Evolutionary conservation across 2,329 filamentous ascomycete species (phyloP), one percentile per base, ranked within the genome.

Genomic region (Cytospora piceicola): DNA sequence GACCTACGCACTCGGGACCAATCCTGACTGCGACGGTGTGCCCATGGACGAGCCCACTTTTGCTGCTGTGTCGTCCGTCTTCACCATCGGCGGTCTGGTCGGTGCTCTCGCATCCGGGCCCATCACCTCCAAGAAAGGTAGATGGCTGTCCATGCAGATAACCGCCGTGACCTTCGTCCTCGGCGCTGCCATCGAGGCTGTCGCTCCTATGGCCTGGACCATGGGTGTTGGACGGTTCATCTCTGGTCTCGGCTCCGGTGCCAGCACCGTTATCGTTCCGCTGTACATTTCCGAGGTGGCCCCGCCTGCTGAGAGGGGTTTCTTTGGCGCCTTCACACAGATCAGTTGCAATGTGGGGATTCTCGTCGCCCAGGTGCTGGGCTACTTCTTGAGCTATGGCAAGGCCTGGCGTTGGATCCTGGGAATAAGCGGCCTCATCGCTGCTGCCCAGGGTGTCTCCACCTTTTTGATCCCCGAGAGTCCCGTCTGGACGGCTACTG

Each of bases 331-430:
- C 63, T 90, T 96, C 77, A 98, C 95, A 0, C 94, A 99, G 75
- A 89, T 98, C 73, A 94, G 93, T 77, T 94, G 94, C 81, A 98
- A 98, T 73, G 81, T 94, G 29, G 95, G 95, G 64, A 97, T 99
- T 61, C 79, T 99, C 53, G 79, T 88, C 30, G 90, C 94, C 0
- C 95, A 98, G 77, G 83, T 89, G 0, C 80, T 98, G 42, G 95
- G 95, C 0, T 95, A 91, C 73, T 97, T 97, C 76, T 75, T 97
- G 64, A 97, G 93, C 79, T 84, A 89, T 72, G 92, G 86, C 6
- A 86, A 83, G 32, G 83, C 90, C 39, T 99, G 95, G 95, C 84
- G 95, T 65, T 84, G 92, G 76, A 94, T 98, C 58, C 81, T 99
- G 27, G 91, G 84, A 0, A 82, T 88, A 3, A 94, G 92, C 17